Conservation (phyloP, 2,329 filamentous ascomycete genomes). For the Aspergillus glaucus region DNA sequence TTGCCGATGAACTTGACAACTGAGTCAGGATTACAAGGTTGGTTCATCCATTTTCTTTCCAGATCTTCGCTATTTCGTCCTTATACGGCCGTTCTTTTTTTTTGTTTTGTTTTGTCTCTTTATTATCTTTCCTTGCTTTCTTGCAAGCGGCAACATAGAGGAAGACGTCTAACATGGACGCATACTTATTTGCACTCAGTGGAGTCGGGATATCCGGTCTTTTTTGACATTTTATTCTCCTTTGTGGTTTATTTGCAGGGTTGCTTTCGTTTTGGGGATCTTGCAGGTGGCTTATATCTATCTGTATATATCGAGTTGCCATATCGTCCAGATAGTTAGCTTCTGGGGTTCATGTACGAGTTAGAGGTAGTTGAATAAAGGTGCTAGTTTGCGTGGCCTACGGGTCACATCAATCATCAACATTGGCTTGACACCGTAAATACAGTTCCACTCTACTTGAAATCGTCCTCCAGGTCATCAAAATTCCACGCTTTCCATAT, state of each 20-base stretch:
- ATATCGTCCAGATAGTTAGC: conserved; percentile 6
- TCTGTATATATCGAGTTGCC: conserved; percentile 16
- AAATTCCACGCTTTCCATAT: too few species aligned
- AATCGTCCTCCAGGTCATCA: too few species aligned
- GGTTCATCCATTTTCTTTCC: conserved; percentile 20
- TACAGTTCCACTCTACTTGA: too few species aligned
- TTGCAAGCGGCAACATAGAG: background rate
- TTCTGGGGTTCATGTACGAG: conserved; percentile 4
- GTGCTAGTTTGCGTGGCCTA: conserved; percentile 16
- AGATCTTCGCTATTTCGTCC: conserved; percentile 11
- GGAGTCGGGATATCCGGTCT: background rate
- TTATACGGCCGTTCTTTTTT: background rate
- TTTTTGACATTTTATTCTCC: background rate
- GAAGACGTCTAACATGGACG: background rate
- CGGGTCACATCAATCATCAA: conserved; percentile 10
- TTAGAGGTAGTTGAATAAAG: conserved; percentile 21
- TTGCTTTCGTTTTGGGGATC: conserved; percentile 3
- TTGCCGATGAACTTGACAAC: conserved; percentile 11
- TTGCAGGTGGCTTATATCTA: conserved; percentile 4
- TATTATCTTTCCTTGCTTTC: conserved; percentile 1
- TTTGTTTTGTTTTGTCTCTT: conserved; percentile 1
- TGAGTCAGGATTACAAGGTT: conserved; percentile 28
- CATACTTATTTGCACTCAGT: background rate
- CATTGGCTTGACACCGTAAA: background rate
- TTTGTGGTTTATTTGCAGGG: background rate